phyloP scores from a whole-genome alignment of 2,329 filamentous ascomycete species.

The Ceratocystiopsis sp. region DNA sequence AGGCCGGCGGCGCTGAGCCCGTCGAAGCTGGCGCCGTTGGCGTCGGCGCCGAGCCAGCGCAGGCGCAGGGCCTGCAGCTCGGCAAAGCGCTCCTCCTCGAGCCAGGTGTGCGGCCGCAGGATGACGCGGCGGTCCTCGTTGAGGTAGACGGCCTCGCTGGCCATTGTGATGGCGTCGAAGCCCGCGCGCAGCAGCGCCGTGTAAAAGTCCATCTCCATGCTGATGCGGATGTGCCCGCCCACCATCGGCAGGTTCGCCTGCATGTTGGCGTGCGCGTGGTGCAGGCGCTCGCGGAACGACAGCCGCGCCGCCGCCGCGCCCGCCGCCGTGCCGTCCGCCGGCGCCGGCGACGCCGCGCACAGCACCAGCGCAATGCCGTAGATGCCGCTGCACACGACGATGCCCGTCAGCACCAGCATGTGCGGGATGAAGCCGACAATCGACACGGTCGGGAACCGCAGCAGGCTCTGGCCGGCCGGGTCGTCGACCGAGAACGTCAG shows the following conservation, averaged over 20 bases:
- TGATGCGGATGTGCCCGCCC: slow-evolving; percentile 65
- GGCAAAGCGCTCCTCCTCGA: slow-evolving; percentile 70
- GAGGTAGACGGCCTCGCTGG: slow-evolving; percentile 87
- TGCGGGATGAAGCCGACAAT: slow-evolving; percentile 92
- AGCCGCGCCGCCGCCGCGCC: slow-evolving; percentile 8
- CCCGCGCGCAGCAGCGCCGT: slow-evolving; percentile 74
- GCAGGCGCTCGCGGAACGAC: slow-evolving; percentile 42
- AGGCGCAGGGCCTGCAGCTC: slow-evolving; percentile 50
- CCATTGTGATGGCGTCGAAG: slow-evolving; percentile 77
- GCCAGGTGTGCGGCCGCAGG: slow-evolving; percentile 66
- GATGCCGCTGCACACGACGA: slow-evolving; percentile 56
- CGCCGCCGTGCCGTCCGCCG: slow-evolving; percentile 2
- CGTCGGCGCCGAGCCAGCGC: slow-evolving; percentile 30
- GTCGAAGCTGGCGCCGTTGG: slow-evolving; percentile 32
- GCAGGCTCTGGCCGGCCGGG: slow-evolving; percentile 43
- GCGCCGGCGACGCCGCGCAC: slow-evolving; percentile 37
- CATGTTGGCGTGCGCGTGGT: slow-evolving; percentile 67
- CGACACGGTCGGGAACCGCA: slow-evolving; percentile 85
- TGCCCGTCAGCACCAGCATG: slow-evolving; percentile 69
- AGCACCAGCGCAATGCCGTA: slow-evolving; percentile 62
- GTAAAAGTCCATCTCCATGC: slow-evolving; percentile 88
- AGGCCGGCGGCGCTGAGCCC: slow-evolving; percentile 36
- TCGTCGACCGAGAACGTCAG: slow-evolving; percentile 44
- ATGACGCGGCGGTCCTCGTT: slow-evolving; percentile 69
- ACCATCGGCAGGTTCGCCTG: slow-evolving; percentile 79